Conservation (phyloP, 495 filamentous ascomycete genomes). For the Thermothielavioides terrestris region DNA sequence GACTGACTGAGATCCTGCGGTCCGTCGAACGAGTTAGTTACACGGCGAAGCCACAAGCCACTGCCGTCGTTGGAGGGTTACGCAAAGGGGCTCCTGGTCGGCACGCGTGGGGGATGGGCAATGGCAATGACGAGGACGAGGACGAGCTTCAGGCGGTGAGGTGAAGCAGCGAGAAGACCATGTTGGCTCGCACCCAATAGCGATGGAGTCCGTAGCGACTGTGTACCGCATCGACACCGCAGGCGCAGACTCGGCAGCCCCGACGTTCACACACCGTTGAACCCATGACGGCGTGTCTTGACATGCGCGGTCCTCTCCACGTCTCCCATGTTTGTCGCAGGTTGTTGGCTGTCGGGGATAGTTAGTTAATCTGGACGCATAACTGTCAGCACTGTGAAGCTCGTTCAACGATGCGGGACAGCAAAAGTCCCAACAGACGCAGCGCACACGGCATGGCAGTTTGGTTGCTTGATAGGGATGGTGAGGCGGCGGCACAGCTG, state of each 20-base stretch:
- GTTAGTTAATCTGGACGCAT: too few species aligned
- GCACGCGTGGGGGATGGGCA: neutral
- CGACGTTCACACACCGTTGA: neutral
- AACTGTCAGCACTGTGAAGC: neutral
- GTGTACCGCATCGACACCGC: neutral
- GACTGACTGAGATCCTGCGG: slow-evolving; percentile 5
- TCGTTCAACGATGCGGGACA: neutral
- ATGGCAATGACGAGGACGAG: neutral
- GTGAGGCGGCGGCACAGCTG: neutral
- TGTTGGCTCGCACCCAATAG: neutral
- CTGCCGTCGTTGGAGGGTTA: slow-evolving; percentile 1
- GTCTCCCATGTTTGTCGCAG: too few species aligned
- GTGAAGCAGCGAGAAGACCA: neutral
- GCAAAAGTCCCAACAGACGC: neutral
- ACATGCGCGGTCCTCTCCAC: neutral
- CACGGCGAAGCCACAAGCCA: slow-evolving; percentile 6
- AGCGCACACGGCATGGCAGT: too few species aligned
- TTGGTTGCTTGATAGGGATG: neutral
- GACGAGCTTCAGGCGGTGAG: neutral
- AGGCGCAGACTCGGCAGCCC: neutral
- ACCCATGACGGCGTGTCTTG: neutral
- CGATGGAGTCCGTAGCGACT: too few species aligned
- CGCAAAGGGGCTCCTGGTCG: neutral
- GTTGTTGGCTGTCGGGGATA: too few species aligned
- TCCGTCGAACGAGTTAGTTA: neutral